These are phyloP conservation scores for Platismatia glauca DNA, from an alignment of 495 filamentous ascomycete species.

Conservation along the genomic window DNA sequence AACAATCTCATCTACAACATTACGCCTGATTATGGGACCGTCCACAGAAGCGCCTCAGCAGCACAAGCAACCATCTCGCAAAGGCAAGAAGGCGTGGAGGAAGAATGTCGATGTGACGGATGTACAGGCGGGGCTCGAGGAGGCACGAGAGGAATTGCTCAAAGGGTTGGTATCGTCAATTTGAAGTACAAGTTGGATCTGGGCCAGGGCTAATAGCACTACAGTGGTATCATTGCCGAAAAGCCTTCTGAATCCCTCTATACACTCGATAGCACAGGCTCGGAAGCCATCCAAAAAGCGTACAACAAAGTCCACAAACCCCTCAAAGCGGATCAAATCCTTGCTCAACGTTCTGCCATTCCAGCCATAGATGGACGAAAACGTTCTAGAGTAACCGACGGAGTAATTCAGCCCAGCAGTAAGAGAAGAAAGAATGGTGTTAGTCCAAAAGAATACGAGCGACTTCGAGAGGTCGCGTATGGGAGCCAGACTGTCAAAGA, in stretches of 20 bases:
- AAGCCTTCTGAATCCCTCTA: constrained; percentile 74
- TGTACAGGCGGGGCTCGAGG: constrained; percentile 71
- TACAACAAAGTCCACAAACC: constrained; percentile 59
- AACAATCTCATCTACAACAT: too few relatives aligned
- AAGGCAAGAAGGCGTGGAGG: constrained; percentile 97
- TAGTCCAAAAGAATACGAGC: constrained; percentile 65
- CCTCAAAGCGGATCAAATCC: constrained; percentile 83
- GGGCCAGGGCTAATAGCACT: constrained; percentile 15
- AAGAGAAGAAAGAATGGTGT: constrained; percentile 75
- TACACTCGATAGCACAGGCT: constrained; percentile 66
- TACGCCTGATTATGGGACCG: constrained; percentile 1
- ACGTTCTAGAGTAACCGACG: constrained; percentile 52
- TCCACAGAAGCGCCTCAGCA: constrained; percentile 41
- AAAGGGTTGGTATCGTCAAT: constrained; percentile 54
- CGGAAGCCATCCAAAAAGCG: constrained; percentile 48
- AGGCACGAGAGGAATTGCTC: constrained; percentile 78
- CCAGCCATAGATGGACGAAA: constrained; percentile 70
- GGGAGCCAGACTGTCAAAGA: constrained; percentile 50
- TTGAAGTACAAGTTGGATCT: background rate
- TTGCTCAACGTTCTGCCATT: constrained; percentile 72
- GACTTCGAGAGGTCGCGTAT: constrained; percentile 68
- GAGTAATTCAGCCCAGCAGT: constrained; percentile 53
- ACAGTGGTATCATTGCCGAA: constrained; percentile 74
- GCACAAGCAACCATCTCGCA: constrained; percentile 78
- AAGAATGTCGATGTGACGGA: constrained; percentile 93